Evolutionary conservation across 257 asterid genomes (phyloP), one percentile per base, ranked within the genome.

Genomic region (Capsicum chinense): DNA sequence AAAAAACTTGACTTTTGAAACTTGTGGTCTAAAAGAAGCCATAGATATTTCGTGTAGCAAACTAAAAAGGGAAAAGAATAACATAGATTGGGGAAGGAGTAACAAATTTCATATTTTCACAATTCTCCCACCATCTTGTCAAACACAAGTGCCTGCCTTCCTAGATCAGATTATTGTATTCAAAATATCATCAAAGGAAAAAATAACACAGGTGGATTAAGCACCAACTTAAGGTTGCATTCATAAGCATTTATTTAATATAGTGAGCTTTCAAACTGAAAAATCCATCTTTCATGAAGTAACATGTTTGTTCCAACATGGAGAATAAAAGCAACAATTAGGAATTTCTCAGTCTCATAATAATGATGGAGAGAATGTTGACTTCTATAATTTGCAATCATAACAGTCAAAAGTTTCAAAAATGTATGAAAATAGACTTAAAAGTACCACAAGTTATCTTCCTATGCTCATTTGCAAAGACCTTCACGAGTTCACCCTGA

Each of bases 401-500:
- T 11, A 78, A 54, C 64, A 54, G 82, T 54, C 81, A 50, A 76
- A 76, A 13, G 19, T 16, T 19, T 54, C 33, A 83, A 71, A 84
- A 83, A 54, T 85, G 79, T 44, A 54, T 58, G 85, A 56, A 82
- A 54, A 87, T 80, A 54, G 82, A 71, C 71, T 79, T 74, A 37
- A 42, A 39, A 81, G 90, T 92, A 95, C 99, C 99, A 78, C 98
- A 93, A 71, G 91, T 89, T 80, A 97, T 95, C 92, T 93, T 95
- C 88, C 89, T 91, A 81, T 97, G 98, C 82, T 92, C 98, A 84
- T 97, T 97, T 57, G 99, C 95, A 47, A 95, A 97, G 87, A 92
- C 97, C 91, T 88, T 94, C 88, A 93, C 97, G 87, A 95, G 97
- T 85, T 92, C 97, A 89, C 99, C 99, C 98, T 95, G 95, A 59